phyloP scores from a whole-genome alignment of 1,139 yeast genomes.

The Candida glucosophila region DNA sequence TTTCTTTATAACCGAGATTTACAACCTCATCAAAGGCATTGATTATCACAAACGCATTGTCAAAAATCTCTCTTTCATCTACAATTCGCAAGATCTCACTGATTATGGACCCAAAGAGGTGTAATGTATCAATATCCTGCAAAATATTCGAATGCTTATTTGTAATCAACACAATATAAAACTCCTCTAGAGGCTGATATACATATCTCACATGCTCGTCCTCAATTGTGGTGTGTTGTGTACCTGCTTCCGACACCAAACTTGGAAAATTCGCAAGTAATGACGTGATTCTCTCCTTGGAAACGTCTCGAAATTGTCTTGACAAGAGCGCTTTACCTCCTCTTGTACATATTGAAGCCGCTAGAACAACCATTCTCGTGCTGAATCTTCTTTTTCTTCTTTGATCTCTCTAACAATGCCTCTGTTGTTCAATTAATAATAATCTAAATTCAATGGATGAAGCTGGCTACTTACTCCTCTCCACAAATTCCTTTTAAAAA shows the following conservation, averaged over 20 bases:
- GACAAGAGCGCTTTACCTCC: conserved; percentile 92
- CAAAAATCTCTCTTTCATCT: conserved; percentile 80
- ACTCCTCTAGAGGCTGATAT: conserved; percentile 92
- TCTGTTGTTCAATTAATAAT: no score
- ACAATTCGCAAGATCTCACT: conserved; percentile 63
- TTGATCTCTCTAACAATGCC: no score
- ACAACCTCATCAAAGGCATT: conserved; percentile 93
- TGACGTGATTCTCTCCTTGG: conserved; percentile 80
- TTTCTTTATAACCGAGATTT: conserved; percentile 87
- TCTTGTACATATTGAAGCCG: conserved; percentile 92
- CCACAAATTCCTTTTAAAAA: no score
- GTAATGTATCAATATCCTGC: conserved; percentile 90
- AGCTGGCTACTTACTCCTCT: no score
- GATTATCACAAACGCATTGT: conserved; percentile 79
- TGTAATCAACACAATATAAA: conserved; percentile 85
- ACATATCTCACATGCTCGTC: conserved; percentile 90
- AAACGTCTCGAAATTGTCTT: conserved; percentile 83
- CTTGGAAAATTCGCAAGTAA: conserved; percentile 82
- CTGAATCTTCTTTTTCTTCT: no score
- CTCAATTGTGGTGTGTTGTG: conserved; percentile 92
- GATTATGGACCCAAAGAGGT: conserved; percentile 74
- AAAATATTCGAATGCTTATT: conserved; percentile 86
- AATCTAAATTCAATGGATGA: no score
- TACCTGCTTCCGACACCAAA: conserved; percentile 58
- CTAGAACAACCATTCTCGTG: conserved; percentile 57